Evolutionary conservation across 73 alveolate genomes (phyloP), one percentile per base, ranked within the genome.

Genomic region (Paramecium octaurelia): DNA sequence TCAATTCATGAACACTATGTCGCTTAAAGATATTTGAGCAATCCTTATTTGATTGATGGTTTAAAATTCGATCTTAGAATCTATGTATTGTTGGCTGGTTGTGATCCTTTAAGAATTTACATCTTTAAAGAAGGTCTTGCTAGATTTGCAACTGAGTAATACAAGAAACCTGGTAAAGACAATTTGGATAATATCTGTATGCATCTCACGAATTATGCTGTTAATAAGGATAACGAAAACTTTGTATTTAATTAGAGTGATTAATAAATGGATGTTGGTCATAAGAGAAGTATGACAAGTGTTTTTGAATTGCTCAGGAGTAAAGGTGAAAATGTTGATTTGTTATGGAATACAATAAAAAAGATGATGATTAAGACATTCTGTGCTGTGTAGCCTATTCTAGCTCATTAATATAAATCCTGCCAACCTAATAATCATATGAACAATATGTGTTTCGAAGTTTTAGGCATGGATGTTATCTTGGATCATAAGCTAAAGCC

Each of bases 61-160:
- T 94, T 93, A 59, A 98, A 98, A 89, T 97, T 97, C 85, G 98
- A 97, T 75, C 92, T 97, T 77, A 97, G 99, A 94, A 85, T 97
- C 10, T 98, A 96, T 93, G 99, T 96, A 12, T 86, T 97, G 11
- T 93, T 98, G 6, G 95, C 98, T 38, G 99, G 99, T 3, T 95
- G 98, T 40, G 96, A 96, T 64, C 99, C 99, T 31, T 91, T 98
- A 71, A 95, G 97, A 92, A 94, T 98, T 3, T 98, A 92, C 89
- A 80, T 98, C n/a, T 96, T 96, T 87, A 94, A 97, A 95, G 99
- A 97, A 91, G 99, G 99, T 5, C 86, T 97, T 54, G 99, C 98
- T 34, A 92, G 99, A 68, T 94, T 97, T 88, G 97, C 99, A 7
- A 93, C 97, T 10, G 97, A 92, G 35, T 64, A 75, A 35, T 97